Evolutionary conservation across 2,329 filamentous ascomycete genomes (phyloP).

Genomic region (Pseudogymnoascus sp.): DNA sequence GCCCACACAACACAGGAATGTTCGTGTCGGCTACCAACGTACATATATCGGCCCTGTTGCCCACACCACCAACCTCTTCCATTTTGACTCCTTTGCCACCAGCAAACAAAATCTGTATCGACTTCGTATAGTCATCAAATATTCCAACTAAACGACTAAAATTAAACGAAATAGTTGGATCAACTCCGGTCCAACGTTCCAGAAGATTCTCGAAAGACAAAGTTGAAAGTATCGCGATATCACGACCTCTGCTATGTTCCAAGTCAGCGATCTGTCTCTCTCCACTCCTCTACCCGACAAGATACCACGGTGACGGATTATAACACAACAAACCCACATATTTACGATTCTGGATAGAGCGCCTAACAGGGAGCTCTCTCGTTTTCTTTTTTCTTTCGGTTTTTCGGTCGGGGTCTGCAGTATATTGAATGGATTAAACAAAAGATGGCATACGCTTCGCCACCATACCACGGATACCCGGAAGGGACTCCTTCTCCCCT

Average conservation of each 20-base stretch:
- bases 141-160: background rate
- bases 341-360: slow-evolving; percentile 7
- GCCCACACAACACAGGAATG: background rate
- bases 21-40: background rate
- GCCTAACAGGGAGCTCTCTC: background rate
- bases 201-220: background rate
- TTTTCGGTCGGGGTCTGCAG: slow-evolving; percentile 6
- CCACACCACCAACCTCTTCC: slow-evolving; percentile 6
- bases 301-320: slow-evolving; percentile 11
- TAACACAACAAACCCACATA: slow-evolving; percentile 9
- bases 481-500: slow-evolving; percentile 28
- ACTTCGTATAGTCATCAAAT: background rate
- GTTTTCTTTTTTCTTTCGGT: slow-evolving; percentile 5
- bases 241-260: slow-evolving; percentile 8
- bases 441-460: slow-evolving; percentile 11
- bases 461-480: slow-evolving; percentile 25
- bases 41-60: background rate
- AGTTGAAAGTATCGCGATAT: background rate
- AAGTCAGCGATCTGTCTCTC: slow-evolving; percentile 8
- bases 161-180: slow-evolving; percentile 4
- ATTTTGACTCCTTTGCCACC: slow-evolving; percentile 6
- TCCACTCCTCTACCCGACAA: slow-evolving; percentile 10
- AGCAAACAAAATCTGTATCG: slow-evolving; percentile 7
- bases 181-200: slow-evolving; percentile 1
- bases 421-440: slow-evolving; percentile 8